These are phyloP conservation scores for Hepatocystis sp. DNA, from an alignment of 169 alveolate species.

Conservation along the genomic window DNA sequence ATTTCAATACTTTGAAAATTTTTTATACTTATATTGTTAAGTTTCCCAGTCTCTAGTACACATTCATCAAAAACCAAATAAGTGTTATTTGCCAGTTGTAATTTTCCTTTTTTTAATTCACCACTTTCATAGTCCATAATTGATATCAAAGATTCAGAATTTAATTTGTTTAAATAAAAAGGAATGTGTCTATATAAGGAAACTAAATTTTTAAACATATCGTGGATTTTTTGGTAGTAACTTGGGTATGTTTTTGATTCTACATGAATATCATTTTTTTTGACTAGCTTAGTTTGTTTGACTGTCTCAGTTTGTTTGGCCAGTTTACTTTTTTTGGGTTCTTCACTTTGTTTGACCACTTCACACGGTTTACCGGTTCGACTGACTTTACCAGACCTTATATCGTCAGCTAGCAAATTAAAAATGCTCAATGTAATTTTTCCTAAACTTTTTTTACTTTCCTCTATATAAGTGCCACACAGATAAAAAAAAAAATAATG, in stretches of 20 bases:
- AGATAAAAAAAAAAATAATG: conserved; percentile 60
- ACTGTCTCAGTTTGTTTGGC: background rate
- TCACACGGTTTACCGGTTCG: background rate
- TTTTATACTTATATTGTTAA: conserved; percentile 40
- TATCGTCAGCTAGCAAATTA: conserved; percentile 14
- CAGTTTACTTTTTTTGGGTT: too few species aligned
- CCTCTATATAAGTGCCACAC: conserved; percentile 65
- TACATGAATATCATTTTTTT: background rate
- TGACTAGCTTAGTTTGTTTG: background rate
- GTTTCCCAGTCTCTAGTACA: conserved; percentile 49
- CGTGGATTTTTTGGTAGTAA: conserved; percentile 13
- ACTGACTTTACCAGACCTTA: too few species aligned
- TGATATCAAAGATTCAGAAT: conserved; percentile 40
- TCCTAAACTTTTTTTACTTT: conserved; percentile 51
- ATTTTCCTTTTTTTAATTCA: conserved; percentile 69
- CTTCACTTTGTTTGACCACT: too few species aligned
- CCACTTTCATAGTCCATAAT: conserved; percentile 64
- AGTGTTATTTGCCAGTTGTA: conserved; percentile 68
- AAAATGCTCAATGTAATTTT: conserved; percentile 38
- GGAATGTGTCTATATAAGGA: conserved; percentile 68
- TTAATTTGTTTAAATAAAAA: conserved; percentile 21
- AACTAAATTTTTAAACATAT: conserved; percentile 52
- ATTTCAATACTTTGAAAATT: conserved; percentile 71
- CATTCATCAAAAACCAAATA: conserved; percentile 65
- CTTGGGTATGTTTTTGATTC: background rate